Percentiles rank a stretch among this genome's conserved stretches.
Evolutionary conservation across 768 basidiomycete genomes (phyloP).

Genomic region (Dentipellis sp.): DNA sequence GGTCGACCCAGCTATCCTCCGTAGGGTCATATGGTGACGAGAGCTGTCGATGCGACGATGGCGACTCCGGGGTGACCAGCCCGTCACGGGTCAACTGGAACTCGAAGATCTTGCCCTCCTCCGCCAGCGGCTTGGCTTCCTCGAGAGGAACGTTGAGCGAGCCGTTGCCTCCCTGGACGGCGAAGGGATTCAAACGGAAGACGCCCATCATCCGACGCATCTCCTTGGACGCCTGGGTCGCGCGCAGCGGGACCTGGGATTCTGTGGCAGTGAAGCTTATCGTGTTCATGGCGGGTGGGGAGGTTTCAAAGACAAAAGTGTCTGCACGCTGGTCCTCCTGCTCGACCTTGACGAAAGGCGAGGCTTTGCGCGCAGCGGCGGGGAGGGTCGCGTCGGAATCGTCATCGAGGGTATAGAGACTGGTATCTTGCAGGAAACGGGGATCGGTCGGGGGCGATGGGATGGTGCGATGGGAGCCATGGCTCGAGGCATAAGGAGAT

Average conservation of each 20-base stretch:
- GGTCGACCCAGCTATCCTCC: conserved; percentile 9
- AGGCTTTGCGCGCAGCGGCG: neutral
- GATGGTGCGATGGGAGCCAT: neutral
- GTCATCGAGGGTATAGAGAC: conserved; percentile 1
- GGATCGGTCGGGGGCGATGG: neutral
- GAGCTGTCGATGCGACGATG: conserved; percentile 6
- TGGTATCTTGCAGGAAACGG: neutral
- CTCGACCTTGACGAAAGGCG: conserved; percentile 10
- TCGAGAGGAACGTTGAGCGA: conserved; percentile 3
- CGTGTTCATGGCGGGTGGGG: conserved; percentile 9
- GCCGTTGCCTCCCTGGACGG: conserved; percentile 22
- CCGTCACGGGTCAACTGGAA: conserved; percentile 11
- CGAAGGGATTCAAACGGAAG: conserved; percentile 70
- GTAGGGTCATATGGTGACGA: neutral
- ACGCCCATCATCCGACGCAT: conserved; percentile 76
- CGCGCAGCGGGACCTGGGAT: conserved; percentile 54
- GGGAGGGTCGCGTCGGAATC: neutral
- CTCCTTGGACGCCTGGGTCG: conserved; percentile 58
- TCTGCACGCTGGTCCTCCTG: conserved; percentile 7
- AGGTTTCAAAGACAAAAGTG: conserved; percentile 13
- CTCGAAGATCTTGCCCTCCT: conserved; percentile 14
- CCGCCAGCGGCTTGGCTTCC: conserved; percentile 14
- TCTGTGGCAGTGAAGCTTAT: conserved; percentile 6
- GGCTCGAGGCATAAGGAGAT: neutral
- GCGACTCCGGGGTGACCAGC: conserved; percentile 7